Base-by-base conservation (phyloP, 176 grass and related monocot species). In the Triticum dicoccoides region DNA sequence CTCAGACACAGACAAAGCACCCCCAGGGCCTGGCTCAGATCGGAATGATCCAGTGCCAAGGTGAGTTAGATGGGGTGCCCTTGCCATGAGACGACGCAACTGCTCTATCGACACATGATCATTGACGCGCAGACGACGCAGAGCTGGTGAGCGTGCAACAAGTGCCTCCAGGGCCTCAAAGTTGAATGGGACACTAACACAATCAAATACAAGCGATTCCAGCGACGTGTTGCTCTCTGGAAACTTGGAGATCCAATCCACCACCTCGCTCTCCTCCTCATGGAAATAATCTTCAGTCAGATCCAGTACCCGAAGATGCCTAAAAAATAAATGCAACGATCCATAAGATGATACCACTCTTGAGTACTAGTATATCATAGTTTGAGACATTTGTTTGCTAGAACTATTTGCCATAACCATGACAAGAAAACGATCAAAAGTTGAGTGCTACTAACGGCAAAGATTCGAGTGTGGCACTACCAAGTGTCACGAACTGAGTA, bases 211-310 rank as follows among this genome's bases (percentile, higher is more conserved):
- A 35, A 98, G 93, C 0, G 96, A 95, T 41, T 98, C 91, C 27
- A 98, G 72, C 4, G 86, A 83, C 0, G 84, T 94, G 58, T 79
- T 95, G 41, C 83, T 89, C 54, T 94, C 93, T 1, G 93, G 92
- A 66, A 98, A 98, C 83, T 86, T 93, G 29, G 92, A 95, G 89
- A 98, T 93, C 96, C 96, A 98, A 76, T 95, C 95, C 59, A 88
- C 89, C 37, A 85, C 63, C 83, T 93, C 92, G 0, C 80, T 89
- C 6, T 97, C 92, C 34, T 94, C 95, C 17, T 95, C 96, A 12
- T 91, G 93, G 4, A 98, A 24, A 35, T 87, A 86, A 62, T 93
- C 91, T 83, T 98, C 96, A 71, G 89, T 93, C 75, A 98, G 91
- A 93, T 98, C 93, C 80, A 98, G 87, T 41, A 92, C 88, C 2